Evolutionary conservation across 2,329 filamentous ascomycete species (phyloP).

Genomic region (Rhynchosporium secalis): DNA sequence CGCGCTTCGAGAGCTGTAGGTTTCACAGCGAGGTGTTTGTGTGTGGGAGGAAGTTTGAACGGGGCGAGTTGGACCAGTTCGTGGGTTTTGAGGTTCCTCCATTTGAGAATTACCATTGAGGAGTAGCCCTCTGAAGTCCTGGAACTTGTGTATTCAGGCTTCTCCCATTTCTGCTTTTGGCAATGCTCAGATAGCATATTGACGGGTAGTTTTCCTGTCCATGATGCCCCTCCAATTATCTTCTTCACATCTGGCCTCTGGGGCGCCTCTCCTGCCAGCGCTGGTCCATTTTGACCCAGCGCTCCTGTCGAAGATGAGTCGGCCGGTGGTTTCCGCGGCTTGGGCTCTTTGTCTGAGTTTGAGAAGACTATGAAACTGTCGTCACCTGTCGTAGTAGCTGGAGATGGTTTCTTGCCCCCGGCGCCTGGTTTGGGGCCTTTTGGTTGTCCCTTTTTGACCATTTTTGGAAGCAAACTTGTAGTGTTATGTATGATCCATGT

Average conservation of each 20-base stretch:
- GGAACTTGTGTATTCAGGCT: conserved; percentile 83
- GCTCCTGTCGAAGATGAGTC: conserved; percentile 22
- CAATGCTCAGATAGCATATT: conserved; percentile 93
- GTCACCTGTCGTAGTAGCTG: conserved; percentile 41
- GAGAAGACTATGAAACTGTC: conserved; percentile 57
- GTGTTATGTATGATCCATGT: background rate
- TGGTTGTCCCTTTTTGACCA: conserved; percentile 41
- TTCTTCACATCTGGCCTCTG: conserved; percentile 66
- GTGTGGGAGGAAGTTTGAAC: conserved; percentile 75
- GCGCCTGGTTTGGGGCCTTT: conserved; percentile 40
- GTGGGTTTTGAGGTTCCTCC: conserved; percentile 77
- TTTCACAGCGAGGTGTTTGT: conserved; percentile 74
- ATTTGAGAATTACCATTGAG: conserved; percentile 77
- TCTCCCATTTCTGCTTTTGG: conserved; percentile 94
- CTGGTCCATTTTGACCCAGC: conserved; percentile 32
- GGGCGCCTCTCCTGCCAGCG: conserved; percentile 37
- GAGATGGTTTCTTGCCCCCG: conserved; percentile 35
- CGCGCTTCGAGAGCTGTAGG: conserved; percentile 84
- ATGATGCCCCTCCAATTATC: conserved; percentile 89
- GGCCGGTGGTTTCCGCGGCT: conserved; percentile 34
- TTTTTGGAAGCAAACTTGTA: conserved; percentile 27
- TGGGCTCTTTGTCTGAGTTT: conserved; percentile 56
- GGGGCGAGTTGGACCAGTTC: conserved; percentile 74
- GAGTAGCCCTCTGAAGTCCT: conserved; percentile 74
- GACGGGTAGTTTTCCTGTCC: conserved; percentile 95